Percentiles rank a stretch among this genome's conserved stretches.
phyloP scores from a whole-genome alignment of 108 stramenopile species.

The Cyclostephanos invisitatus region DNA sequence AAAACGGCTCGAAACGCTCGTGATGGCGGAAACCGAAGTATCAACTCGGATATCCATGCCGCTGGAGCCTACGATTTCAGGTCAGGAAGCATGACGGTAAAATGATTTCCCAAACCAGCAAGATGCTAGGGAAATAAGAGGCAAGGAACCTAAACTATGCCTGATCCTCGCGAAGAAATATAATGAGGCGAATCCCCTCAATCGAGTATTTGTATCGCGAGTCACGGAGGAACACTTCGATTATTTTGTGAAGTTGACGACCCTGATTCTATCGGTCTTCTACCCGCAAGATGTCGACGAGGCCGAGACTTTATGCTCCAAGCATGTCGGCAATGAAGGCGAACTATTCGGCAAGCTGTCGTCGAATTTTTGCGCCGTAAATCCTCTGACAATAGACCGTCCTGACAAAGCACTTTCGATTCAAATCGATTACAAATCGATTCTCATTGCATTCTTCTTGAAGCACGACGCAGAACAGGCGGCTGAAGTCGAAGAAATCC shows the following conservation, averaged over 20 bases:
- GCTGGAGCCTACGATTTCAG: too few species aligned
- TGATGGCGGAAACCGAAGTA: too few species aligned
- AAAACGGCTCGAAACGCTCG: background rate
- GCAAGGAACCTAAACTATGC: constrained; percentile 37
- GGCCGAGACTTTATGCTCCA: constrained; percentile 2
- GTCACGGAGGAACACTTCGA: constrained; percentile 6
- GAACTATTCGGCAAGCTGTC: constrained; percentile 21
- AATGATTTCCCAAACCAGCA: background rate
- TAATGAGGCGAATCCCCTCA: constrained; percentile 32
- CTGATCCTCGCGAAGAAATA: constrained; percentile 27
- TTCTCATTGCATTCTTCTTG: constrained; percentile 14
- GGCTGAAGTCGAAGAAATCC: constrained; percentile 13
- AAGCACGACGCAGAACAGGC: constrained; percentile 12
- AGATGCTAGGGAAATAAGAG: constrained; percentile 5
- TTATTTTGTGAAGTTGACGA: constrained; percentile 12
- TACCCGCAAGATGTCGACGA: background rate
- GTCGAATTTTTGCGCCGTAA: constrained; percentile 17
- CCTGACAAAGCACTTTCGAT: background rate
- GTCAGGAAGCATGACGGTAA: constrained; percentile 5
- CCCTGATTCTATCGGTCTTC: constrained; percentile 9
- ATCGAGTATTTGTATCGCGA: constrained; percentile 6
- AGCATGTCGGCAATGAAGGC: constrained; percentile 17
- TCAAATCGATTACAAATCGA: constrained; percentile 14
- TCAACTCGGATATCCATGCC: too few species aligned
- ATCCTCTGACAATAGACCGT: constrained; percentile 15